Evolutionary conservation across 768 basidiomycete species (phyloP), one percentile per base, ranked within the genome.

Genomic region (Coprinopsis strossmayeri): DNA sequence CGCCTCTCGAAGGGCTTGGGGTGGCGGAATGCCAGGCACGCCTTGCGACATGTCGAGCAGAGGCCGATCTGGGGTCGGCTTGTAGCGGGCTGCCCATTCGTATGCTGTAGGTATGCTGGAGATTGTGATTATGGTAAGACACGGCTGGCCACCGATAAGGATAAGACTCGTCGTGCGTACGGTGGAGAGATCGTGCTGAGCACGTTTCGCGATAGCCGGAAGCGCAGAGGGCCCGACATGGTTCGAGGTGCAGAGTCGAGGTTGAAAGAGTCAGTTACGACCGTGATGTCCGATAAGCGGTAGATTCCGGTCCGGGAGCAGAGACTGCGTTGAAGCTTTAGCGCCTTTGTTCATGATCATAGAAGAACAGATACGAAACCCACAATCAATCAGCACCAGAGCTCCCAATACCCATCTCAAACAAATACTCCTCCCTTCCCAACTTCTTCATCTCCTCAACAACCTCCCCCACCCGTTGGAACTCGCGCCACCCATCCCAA

Each of bases 21-120:
- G 77, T 0, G 90, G 89, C 0, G 82, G 77, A 0, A 67, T 69
- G 3, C 82, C 81, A 0, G 90, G 90, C 0, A 81, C 79, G 34
- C 90, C 84, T 63, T 90, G 87, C 1, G 83, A 82, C 70, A 89
- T 80, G 56, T 71, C 83, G 60, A 90, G 70, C 1, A 89, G 64
- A 0, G 78, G 80, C 7, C 70, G 68, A 20, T 50, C 57, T 0
- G 67, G 58, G 0, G 73, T 71, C 0, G 72, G 57, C 3, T 53
- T 54, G 60, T 79, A 82, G 11, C 63, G 55, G 18, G 58, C 53
- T 0, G 69, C 76, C 83, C 82, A 85, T 66, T 69, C 66, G 46
- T 78, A 74, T 13, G 79, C 82, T 27, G 67, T 67, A 1, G 81
- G 74, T 40, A 84, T 81, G 12, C 82, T 82, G 56, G 5, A 34